Conservation (phyloP, 768 basidiomycete genomes). For the Boletus coccyginus region DNA sequence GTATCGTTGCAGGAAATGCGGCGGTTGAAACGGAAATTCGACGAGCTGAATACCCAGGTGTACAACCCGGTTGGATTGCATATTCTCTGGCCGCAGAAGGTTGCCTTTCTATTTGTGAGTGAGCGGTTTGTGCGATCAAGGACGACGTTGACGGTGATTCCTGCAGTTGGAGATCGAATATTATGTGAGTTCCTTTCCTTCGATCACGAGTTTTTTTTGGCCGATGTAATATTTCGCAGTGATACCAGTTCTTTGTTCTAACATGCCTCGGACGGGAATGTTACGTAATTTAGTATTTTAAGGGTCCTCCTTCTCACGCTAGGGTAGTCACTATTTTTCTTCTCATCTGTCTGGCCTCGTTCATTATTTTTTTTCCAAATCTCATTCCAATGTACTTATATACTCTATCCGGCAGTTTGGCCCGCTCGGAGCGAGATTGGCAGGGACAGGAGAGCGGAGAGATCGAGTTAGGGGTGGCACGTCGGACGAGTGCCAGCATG, state of each 20-base stretch:
- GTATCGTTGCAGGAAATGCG: conserved; percentile 64
- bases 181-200: conserved; percentile 57
- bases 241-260: conserved; percentile 14
- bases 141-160: background rate
- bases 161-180: conserved; percentile 91
- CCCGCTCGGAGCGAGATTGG: background rate
- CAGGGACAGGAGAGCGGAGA: no score
- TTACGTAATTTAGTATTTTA: conserved; percentile 15
- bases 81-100: conserved; percentile 78
- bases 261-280: background rate
- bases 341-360: background rate
- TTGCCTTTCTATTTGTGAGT: conserved; percentile 92
- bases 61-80: conserved; percentile 89
- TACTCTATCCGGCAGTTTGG: background rate
- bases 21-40: conserved; percentile 58
- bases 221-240: conserved; percentile 10
- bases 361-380: background rate
- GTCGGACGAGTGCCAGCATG: no score
- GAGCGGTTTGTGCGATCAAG: background rate
- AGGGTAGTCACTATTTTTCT: conserved; percentile 3
- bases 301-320: conserved; percentile 3
- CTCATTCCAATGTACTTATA: conserved; percentile 4
- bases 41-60: conserved; percentile 63
- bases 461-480: no score
- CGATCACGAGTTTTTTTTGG: background rate